These are phyloP conservation scores for Protomyces inundatus DNA, from an alignment of 1,139 yeast species.

Conservation along the genomic window DNA sequence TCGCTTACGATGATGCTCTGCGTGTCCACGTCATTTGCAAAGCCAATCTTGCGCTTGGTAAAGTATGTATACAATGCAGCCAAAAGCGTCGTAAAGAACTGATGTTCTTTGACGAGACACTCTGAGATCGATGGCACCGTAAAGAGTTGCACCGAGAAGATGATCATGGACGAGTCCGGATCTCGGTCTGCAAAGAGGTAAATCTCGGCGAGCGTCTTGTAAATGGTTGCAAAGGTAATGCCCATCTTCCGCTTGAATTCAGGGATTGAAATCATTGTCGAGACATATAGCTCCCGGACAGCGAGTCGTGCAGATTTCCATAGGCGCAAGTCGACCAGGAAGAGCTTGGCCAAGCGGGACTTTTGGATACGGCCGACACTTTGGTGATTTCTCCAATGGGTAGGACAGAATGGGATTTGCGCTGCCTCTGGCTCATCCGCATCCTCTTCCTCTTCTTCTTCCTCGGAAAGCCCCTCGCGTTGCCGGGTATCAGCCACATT, in stretches of 20 bases:
- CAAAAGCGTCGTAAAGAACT: conserved; percentile 62
- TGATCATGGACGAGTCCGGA: conserved; percentile 73
- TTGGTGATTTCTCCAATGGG: conserved; percentile 5
- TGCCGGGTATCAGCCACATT: neutral
- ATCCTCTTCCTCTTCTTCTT: too few species aligned
- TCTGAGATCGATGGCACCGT: conserved; percentile 79
- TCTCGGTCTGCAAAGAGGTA: conserved; percentile 69
- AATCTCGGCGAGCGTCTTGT: conserved; percentile 71
- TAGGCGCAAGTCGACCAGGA: conserved; percentile 60
- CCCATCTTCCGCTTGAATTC: conserved; percentile 58
- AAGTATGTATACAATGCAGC: conserved; percentile 63
- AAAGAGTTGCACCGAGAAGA: conserved; percentile 77
- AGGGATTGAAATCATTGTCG: conserved; percentile 63
- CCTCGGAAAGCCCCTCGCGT: too few species aligned
- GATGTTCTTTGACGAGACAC: conserved; percentile 55
- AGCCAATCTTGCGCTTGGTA: conserved; percentile 51
- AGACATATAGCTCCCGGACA: conserved; percentile 64
- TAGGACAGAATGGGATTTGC: neutral
- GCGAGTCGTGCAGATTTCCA: conserved; percentile 62
- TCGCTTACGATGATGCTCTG: conserved; percentile 38
- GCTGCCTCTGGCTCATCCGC: neutral
- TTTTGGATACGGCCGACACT: neutral
- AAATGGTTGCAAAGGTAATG: conserved; percentile 72
- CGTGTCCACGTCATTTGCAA: conserved; percentile 47
- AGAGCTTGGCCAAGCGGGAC: conserved; percentile 13